Evolutionary conservation across 2,329 filamentous ascomycete species (phyloP).

Genomic region (Dothideomycetes sp.): DNA sequence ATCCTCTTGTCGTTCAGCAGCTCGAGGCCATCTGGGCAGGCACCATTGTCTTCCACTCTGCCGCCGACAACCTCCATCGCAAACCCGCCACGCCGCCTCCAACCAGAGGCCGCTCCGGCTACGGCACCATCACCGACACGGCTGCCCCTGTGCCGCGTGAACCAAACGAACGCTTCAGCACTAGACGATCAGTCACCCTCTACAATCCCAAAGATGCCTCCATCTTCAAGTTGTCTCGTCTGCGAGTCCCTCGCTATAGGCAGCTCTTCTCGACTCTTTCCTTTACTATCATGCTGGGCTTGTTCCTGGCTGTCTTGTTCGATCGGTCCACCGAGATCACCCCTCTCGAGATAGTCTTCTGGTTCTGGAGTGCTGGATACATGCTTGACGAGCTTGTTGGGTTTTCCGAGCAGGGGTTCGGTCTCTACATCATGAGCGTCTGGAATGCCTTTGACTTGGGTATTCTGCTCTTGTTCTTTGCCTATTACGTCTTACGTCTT

Average conservation of each 20-base stretch:
- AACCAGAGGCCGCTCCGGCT: conserved; percentile 3
- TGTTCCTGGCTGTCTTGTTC: conserved; percentile 75
- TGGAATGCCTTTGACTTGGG: conserved; percentile 95
- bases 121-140: conserved; percentile 7
- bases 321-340: conserved; percentile 73
- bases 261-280: conserved; percentile 85
- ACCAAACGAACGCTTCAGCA: neutral
- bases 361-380: conserved; percentile 96
- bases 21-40: conserved; percentile 97
- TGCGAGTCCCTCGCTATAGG: conserved; percentile 84
- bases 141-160: neutral
- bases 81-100: conserved; percentile 33
- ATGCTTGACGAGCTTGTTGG: conserved; percentile 95
- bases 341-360: conserved; percentile 77
- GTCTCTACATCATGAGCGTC: conserved; percentile 93
- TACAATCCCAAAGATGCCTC: conserved; percentile 90
- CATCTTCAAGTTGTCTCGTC: conserved; percentile 78
- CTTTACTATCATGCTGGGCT: conserved; percentile 70
- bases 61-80: conserved; percentile 75
- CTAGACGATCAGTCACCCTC: conserved; percentile 64
- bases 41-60: conserved; percentile 86
- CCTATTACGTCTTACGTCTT: conserved; percentile 82
- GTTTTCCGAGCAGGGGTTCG: conserved; percentile 94
- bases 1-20: conserved; percentile 85
- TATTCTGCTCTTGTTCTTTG: conserved; percentile 73